Conservation (phyloP, 2,329 filamentous ascomycete genomes). For the Verticillium tricorpus region DNA sequence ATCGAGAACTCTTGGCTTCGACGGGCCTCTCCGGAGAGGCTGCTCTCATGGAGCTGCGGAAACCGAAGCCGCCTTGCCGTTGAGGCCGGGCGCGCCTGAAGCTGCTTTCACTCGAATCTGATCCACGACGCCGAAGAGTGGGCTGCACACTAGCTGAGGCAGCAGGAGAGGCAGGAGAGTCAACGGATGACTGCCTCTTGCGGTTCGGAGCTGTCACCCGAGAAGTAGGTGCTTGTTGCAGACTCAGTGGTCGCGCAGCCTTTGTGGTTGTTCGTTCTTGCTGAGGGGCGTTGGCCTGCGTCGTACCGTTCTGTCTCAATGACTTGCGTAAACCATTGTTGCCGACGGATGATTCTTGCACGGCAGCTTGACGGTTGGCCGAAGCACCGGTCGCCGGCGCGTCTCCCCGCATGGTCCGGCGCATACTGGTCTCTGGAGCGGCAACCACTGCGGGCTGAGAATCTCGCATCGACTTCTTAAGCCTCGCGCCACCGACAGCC, state of each 20-base stretch:
- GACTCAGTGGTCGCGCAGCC: conserved; percentile 4
- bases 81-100: conserved; percentile 63
- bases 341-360: neutral
- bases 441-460: conserved; percentile 15
- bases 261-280: neutral
- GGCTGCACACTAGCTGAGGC: conserved; percentile 19
- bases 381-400: neutral
- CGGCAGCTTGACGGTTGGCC: neutral
- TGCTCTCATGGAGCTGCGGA: conserved; percentile 71
- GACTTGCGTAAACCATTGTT: conserved; percentile 23
- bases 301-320: conserved; percentile 12
- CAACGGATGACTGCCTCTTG: conserved; percentile 4
- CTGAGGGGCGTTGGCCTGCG: neutral
- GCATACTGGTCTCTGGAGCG: conserved; percentile 15
- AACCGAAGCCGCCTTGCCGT: conserved; percentile 45
- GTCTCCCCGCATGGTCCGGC: conserved; percentile 16
- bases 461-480: conserved; percentile 45
- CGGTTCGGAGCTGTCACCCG: neutral
- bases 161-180: conserved; percentile 11
- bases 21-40: conserved; percentile 28
- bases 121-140: conserved; percentile 47
- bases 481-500: conserved; percentile 16
- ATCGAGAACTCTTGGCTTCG: conserved; percentile 34
- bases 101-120: conserved; percentile 73
- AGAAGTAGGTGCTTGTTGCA: conserved; percentile 2